Base-by-base conservation (phyloP, 2,329 filamentous ascomycete genomes). In the Alternaria alternata region DNA sequence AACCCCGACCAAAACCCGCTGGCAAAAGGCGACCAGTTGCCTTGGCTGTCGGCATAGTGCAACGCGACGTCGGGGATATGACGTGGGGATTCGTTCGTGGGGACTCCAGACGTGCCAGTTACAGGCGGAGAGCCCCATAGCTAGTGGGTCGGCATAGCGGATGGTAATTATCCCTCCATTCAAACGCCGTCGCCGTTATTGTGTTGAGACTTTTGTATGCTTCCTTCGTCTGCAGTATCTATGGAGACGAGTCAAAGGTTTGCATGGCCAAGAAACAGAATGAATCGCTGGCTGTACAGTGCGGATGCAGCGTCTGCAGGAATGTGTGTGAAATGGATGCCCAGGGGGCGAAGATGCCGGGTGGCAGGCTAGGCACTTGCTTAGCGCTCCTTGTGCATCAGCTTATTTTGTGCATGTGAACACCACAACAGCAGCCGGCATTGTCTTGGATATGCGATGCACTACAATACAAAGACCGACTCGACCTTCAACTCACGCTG, bases 121-220 rank as follows among this genome's bases (percentile, higher is more conserved):
- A 49, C 32, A 38, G 46, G 32, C 20, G 46, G 46, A 38, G 20
- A 18, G 24, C 16, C 51, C 47, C 61, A 62, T 44, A 38, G 49
- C 41, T 53, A 22, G 65, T 66, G 65, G 66, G 62, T 60, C 53
- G 60, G 54, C 54, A 46, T 24, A 32, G 53, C 51, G 53, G 60
- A 38, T 34, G 47, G 41, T 42, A 66, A 57, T 65, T 65, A 51
- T 68, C 66, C 67, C 61, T 67, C 67, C 64, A 68, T 64, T 70
- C 64, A 70, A 64, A 68, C 42, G 41, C 63, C 67, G 66, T 26
- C 4, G 34, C n/a, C 9, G 20, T 22, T 14, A 24, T 30, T 38
- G 20, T 30, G 43, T 55, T 48, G 52, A 38, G 30, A 22, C 14
- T 24, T 28, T 24, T 24, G 30, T n/a, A 7, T 36, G 26, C 36